Evolutionary conservation across 1,284 basidiomycete species (phyloP).

Genomic region (Phylloporus sp.): DNA sequence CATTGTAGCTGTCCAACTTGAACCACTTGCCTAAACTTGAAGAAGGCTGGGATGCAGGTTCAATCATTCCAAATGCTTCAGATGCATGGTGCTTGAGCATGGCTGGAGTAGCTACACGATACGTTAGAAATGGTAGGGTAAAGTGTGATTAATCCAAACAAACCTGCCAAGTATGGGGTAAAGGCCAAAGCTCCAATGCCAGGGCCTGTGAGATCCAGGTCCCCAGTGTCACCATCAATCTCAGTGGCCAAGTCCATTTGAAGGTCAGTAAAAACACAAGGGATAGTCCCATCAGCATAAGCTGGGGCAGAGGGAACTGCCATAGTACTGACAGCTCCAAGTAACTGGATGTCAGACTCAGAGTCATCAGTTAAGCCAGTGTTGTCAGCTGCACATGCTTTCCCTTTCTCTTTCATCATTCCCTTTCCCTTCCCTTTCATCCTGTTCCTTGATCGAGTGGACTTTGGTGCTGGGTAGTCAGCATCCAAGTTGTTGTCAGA

Average conservation of each 20-base stretch:
- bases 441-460: neutral
- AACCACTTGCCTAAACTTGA: neutral
- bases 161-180: too few relatives aligned
- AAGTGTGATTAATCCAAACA: too few relatives aligned
- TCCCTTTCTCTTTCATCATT: neutral
- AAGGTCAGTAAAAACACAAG: neutral
- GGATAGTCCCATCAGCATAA: neutral
- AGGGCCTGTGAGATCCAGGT: neutral
- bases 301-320: neutral
- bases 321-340: neutral
- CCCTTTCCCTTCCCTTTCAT: neutral
- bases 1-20: neutral
- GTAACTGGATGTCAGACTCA: neutral
- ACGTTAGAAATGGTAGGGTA: too few relatives aligned
- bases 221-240: neutral
- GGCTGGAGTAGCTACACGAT: too few relatives aligned
- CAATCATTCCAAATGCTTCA: neutral
- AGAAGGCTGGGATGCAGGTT: neutral
- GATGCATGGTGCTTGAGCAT: slow-evolving; percentile 3
- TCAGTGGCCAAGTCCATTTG: slow-evolving; percentile 1
- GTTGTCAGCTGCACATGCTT: too few relatives aligned
- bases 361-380: neutral
- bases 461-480: neutral
- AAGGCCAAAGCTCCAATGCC: neutral
- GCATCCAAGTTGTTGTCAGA: neutral